Conservation (phyloP, 164 flowering plant genomes). For the Malania oleifera region DNA sequence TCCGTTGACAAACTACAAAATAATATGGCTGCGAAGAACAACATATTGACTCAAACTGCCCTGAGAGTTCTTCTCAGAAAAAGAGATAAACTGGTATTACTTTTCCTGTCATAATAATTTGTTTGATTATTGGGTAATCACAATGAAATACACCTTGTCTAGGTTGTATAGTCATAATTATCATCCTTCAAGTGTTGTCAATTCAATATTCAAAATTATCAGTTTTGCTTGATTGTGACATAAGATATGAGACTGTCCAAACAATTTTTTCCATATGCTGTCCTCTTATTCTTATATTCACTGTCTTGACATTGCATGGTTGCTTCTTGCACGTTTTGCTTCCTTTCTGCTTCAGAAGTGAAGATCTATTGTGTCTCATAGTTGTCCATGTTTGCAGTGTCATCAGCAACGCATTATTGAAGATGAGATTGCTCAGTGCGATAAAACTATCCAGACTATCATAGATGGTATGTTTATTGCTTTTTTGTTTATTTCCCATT, state of each 20-base stretch:
- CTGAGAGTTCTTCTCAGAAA: constrained; percentile 33
- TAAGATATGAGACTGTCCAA: neutral
- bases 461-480: constrained; percentile 27
- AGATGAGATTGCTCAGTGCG: constrained; percentile 59
- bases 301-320: constrained; percentile 5
- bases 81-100: constrained; percentile 50
- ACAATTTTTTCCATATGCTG: neutral
- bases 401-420: constrained; percentile 45
- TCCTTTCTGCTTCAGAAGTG: neutral
- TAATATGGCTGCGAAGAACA: constrained; percentile 26
- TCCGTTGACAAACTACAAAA: constrained; percentile 22
- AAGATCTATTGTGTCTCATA: neutral
- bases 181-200: too few species aligned
- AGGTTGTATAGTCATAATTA: too few species aligned
- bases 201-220: too few species aligned
- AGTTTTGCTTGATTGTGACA: too few species aligned
- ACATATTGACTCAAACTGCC: constrained; percentile 37
- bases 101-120: neutral
- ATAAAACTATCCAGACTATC: constrained; percentile 38
- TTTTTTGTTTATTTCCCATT: neutral
- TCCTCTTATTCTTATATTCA: neutral
- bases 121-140: neutral
- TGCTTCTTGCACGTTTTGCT: neutral
- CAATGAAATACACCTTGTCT: too few species aligned
- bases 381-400: constrained; percentile 29